Base-by-base conservation (phyloP, 331 rosid species). In the Malus hybrid region DNA sequence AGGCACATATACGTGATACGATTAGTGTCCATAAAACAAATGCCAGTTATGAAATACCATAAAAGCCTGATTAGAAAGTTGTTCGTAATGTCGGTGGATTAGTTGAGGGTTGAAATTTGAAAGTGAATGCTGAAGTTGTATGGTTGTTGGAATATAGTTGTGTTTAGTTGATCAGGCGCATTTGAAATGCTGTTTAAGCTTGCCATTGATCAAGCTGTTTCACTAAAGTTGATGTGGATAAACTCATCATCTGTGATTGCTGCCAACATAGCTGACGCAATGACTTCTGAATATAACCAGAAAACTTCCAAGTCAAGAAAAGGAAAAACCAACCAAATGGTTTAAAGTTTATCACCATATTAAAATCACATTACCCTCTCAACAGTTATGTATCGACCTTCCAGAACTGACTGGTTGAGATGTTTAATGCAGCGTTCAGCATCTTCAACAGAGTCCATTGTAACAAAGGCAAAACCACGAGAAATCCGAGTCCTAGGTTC, bases 221-320 rank as follows among this genome's bases (percentile, higher is more conserved):
- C 95, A 91, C 85, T 88, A 89, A 90, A 91, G 97, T 88, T 92
- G 93, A 90, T 76, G 90, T 85, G 93, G 93, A 85, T 94, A 93
- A 88, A 91, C 93, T 83, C 93, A 80, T 91, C 98, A 88, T 91
- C 97, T 90, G 88, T 87, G 97, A 84, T 90, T 88, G 93, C 91
- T 90, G 99, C 97, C 99, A 94, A 90, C 86, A 87, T 80, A 89
- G 93, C 96, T 89, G 96, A 92, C 81, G 83, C 89, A 92, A 92
- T 81, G 93, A 75, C 85, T 93, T 94, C 97, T 92, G 97, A 94
- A 89, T 89, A 89, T 86, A 87, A 82, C 89, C 97, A 92, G 88
- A 90, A 94, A 92, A 92, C 93, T 89, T 89, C 85, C 87, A 79
- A 80, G 96, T 92, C 87, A 94, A 89, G 93, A 84, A 74, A 79